Evolutionary conservation across 495 filamentous ascomycete genomes (phyloP), one percentile per base, ranked within the genome.

Genomic region (Trichoderma gamsii): DNA sequence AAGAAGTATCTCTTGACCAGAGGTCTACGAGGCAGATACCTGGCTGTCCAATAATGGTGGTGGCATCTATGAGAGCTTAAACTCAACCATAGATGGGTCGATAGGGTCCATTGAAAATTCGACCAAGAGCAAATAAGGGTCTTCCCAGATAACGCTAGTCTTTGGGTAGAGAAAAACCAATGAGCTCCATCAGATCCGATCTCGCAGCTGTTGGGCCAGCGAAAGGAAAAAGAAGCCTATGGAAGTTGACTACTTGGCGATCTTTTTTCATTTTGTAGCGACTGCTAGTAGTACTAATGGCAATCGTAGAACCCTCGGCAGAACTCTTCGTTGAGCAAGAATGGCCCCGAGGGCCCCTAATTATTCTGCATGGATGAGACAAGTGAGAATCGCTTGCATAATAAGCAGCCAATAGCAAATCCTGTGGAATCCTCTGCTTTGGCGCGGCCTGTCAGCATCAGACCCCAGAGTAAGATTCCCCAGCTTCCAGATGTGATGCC

Each of bases 161-260:
- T 49, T 49, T n/a, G 44, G 44, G 6, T 4, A 15, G 12, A n/a
- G 13, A 49, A 49, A 49, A n/a, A 15, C 12, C 4, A 16, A 49
- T 49, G 44, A 49, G 44, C 44, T 49, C 44, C 44, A 49, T 49
- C 4, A n/a, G 44, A 49, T 49, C 44, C 44, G 44, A 49, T 49
- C 44, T 49, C 44, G 44, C 44, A 49, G 44, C 44, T 49, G 13
- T 15, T 4, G 13, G 44, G 44, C 15, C 44, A 49, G n/a, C n/a
- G 13, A 49, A n/a, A 49, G n/a, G 12, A 49, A 49, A 49, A 49
- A 49, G 44, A 49, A n/a, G n/a, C 13, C 13, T 49, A 49, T n/a
- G 5, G 35, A 38, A 9, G 0, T 11, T n/a, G 5, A n/a, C 44
- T 4, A 16, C 15, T n/a, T n/a, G 44, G n/a, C 13, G 44, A 16